Percentiles rank a stretch among this genome's conserved stretches.
These are phyloP conservation scores for Lindgomyces ingoldianus DNA, from an alignment of 495 filamentous ascomycete genomes.

Conservation along the genomic window DNA sequence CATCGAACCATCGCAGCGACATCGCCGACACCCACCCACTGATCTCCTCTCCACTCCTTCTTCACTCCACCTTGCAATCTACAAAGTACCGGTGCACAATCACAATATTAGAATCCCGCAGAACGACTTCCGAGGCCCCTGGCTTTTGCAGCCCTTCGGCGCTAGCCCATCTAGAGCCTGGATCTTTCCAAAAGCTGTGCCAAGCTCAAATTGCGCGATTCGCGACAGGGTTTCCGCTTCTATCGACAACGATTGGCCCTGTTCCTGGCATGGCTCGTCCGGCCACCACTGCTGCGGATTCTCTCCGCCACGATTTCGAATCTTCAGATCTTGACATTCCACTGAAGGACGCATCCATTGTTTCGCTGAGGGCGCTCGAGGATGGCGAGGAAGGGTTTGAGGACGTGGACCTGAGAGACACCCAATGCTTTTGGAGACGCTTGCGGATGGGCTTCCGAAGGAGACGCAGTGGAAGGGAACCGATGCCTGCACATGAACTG, in stretches of 20 bases:
- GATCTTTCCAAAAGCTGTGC: neutral
- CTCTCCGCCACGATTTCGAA: slow-evolving; percentile 8
- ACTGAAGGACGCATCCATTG: slow-evolving; percentile 23
- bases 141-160: too few relatives aligned
- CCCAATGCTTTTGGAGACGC: slow-evolving; percentile 12
- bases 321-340: slow-evolving; percentile 21
- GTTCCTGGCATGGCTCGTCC: slow-evolving; percentile 24
- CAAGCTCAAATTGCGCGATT: slow-evolving; percentile 4
- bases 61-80: too few relatives aligned
- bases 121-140: too few relatives aligned
- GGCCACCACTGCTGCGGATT: neutral
- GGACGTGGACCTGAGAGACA: neutral
- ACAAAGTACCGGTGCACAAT: too few relatives aligned
- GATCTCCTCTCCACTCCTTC: too few relatives aligned
- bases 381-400: slow-evolving; percentile 20
- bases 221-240: neutral
- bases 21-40: neutral
- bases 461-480: slow-evolving; percentile 20
- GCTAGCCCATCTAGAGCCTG: neutral
- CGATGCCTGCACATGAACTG: slow-evolving; percentile 2
- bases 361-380: slow-evolving; percentile 29
- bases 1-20: too few relatives aligned
- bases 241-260: neutral
- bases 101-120: too few relatives aligned
- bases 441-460: slow-evolving; percentile 10